Conservation (phyloP, 257 asterid genomes). For the Solanum megistacrolobum region DNA sequence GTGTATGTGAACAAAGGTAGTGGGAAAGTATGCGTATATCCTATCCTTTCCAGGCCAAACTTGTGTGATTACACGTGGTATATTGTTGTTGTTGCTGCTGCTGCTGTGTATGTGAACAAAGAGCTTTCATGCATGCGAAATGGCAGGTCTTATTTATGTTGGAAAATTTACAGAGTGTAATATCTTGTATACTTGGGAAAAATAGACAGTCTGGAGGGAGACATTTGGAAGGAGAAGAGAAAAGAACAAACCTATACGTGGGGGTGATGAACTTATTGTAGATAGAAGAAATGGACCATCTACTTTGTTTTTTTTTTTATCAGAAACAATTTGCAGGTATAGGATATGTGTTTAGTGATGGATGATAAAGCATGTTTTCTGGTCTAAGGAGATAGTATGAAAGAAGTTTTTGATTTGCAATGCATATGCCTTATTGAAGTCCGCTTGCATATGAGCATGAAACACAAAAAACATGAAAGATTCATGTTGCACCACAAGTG, state of each 20-base stretch:
- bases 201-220: not conserved
- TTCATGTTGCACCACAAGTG: not conserved
- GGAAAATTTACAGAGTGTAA: not conserved
- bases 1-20: not conserved
- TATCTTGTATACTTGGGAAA: not conserved
- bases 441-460: not conserved
- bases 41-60: not conserved
- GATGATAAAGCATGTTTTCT: not conserved
- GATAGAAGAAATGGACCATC: not conserved
- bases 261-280: not conserved
- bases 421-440: not conserved
- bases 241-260: not conserved
- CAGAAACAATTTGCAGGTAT: not conserved
- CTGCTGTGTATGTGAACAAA: not conserved
- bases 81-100: not conserved
- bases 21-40: not conserved
- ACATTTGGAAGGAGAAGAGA: not conserved
- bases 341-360: not conserved
- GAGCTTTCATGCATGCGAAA: not conserved
- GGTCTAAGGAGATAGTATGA: not conserved
- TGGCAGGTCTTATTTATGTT: not conserved
- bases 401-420: not conserved
- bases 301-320: not conserved
- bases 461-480: not conserved
- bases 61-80: not conserved